A percentile compares a stretch with the other conserved stretches of the same genome.
Evolutionary conservation across 345 rosid species (phyloP).

Genomic region (Angophora floribunda): DNA sequence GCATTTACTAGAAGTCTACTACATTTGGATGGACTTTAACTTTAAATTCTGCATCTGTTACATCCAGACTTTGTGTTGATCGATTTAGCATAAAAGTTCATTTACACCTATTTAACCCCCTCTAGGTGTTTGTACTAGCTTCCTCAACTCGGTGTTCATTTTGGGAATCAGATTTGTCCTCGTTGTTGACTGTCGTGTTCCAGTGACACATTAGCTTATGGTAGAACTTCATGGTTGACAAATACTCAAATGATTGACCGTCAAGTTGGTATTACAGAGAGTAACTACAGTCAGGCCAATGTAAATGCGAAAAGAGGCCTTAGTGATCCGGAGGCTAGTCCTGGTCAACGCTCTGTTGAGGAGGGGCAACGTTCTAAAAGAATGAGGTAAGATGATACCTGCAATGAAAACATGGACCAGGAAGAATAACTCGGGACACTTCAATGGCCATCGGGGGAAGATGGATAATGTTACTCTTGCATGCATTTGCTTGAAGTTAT

Average conservation of each 20-base stretch:
- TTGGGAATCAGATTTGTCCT: neutral
- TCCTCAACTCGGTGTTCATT: neutral
- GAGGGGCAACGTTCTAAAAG: neutral
- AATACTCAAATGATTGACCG: neutral
- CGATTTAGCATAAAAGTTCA: too few species aligned
- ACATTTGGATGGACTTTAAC: too few species aligned
- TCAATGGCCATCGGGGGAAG: neutral
- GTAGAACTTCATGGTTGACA: neutral
- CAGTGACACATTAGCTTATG: neutral
- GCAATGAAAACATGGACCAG: neutral
- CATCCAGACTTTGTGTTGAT: too few species aligned
- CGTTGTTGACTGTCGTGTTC: neutral
- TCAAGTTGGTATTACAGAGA: neutral
- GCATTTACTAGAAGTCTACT: too few species aligned
- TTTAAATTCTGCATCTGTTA: too few species aligned
- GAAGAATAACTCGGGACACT: neutral
- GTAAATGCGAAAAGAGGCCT: neutral
- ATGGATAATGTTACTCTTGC: neutral
- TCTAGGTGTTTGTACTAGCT: too few species aligned
- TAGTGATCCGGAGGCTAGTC: neutral
- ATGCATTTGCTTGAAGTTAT: neutral
- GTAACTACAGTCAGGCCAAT: neutral
- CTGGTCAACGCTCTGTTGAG: neutral
- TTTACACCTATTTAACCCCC: too few species aligned
- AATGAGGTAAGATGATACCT: neutral